A percentile compares a stretch with the other conserved stretches of the same genome.
Evolutionary conservation across 257 asterid species (phyloP).

Genomic region (Capsicum chinense): DNA sequence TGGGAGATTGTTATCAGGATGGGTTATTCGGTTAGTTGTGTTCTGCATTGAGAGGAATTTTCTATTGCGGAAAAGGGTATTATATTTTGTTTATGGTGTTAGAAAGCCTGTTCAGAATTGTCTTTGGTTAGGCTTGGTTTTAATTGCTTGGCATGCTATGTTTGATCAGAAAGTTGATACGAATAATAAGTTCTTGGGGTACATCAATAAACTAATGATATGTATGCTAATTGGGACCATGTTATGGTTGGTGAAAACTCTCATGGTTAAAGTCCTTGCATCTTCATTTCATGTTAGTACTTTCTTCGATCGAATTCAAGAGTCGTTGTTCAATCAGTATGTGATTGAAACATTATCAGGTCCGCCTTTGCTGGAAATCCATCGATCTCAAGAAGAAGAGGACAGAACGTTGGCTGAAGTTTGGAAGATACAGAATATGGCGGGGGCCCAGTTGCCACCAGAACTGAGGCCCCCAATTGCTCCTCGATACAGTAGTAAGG

Average conservation of each 20-base stretch:
- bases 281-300: slow-evolving; percentile 97
- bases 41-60: slow-evolving; percentile 79
- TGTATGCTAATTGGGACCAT: slow-evolving; percentile 74
- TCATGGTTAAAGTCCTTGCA: slow-evolving; percentile 89
- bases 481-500: slow-evolving; percentile 19
- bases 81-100: slow-evolving; percentile 85
- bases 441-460: slow-evolving; percentile 78
- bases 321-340: slow-evolving; percentile 76
- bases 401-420: slow-evolving; percentile 71
- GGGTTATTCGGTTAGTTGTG: slow-evolving; percentile 72
- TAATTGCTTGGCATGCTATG: slow-evolving; percentile 83
- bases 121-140: slow-evolving; percentile 83
- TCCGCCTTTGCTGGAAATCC: slow-evolving; percentile 65
- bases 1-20: slow-evolving; percentile 84
- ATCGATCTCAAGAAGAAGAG: slow-evolving; percentile 63
- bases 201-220: slow-evolving; percentile 69
- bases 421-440: slow-evolving; percentile 61
- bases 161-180: slow-evolving; percentile 63
- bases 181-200: slow-evolving; percentile 50
- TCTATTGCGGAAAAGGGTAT: slow-evolving; percentile 68
- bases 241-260: slow-evolving; percentile 84
- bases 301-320: slow-evolving; percentile 90
- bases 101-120: slow-evolving; percentile 85
- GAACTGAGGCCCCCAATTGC: slow-evolving; percentile 53
- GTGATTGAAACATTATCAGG: slow-evolving; percentile 86